These are phyloP conservation scores for Nymphaea colorata DNA, from an alignment of 164 flowering plant genomes.

Conservation along the genomic window DNA sequence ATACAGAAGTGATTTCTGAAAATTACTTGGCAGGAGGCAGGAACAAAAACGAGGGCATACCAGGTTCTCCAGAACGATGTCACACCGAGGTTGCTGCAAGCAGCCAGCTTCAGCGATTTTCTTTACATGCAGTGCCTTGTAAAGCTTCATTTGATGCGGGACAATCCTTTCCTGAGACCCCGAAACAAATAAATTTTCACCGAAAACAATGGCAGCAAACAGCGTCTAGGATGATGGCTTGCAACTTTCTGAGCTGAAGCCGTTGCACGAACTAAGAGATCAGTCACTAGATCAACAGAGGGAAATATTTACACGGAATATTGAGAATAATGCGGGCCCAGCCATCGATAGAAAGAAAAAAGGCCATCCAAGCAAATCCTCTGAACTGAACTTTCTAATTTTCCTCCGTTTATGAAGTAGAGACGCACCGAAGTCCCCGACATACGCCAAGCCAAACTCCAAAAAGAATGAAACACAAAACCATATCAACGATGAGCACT, in stretches of 20 bases:
- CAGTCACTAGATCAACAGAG: background rate
- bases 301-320: background rate
- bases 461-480: slow-evolving; percentile 46
- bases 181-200: background rate
- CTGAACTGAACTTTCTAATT: background rate
- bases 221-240: background rate
- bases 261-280: background rate
- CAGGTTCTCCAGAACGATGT: background rate
- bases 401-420: slow-evolving; percentile 6
- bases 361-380: background rate
- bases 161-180: background rate
- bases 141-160: background rate
- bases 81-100: background rate
- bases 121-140: background rate
- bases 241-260: background rate
- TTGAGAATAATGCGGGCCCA: background rate
- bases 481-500: slow-evolving; percentile 59
- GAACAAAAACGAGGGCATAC: background rate
- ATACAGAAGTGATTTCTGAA: background rate
- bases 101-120: background rate
- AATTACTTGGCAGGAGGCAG: background rate
- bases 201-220: background rate
- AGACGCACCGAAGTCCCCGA: slow-evolving; percentile 36
- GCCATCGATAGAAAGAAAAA: background rate
- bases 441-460: slow-evolving; percentile 64